Base-by-base conservation (phyloP, 1,284 basidiomycete genomes). In the Macrocybe sp. region DNA sequence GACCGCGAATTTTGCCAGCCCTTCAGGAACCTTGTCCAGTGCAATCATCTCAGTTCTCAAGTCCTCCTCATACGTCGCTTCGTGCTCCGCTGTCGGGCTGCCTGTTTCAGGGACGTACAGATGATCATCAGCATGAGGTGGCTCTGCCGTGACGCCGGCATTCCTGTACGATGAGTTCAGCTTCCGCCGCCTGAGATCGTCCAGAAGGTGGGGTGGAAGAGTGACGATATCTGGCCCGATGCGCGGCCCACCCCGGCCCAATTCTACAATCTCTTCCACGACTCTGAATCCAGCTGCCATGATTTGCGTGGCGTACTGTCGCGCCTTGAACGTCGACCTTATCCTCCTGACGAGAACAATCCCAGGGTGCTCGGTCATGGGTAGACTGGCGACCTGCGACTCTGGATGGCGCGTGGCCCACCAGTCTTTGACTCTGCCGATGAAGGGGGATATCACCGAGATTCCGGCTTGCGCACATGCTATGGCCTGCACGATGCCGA, bases 371-470 rank as follows among this genome's bases (percentile, higher is more conserved):
- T 61, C 53, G 7, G 59, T 52, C 4, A 65, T 47, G 7, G 54
- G 53, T 9, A 52, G 55, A 1, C 54, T 41, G 47, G 54, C 33
- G 48, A 22, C 22, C 22, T 51, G 44, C 33, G 49, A 40, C 37
- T 52, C 22, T 8, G 48, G 30, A 12, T 51, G 54, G 7, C 49
- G 53, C 3, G 58, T 58, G 14, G 57, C 53, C 59, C 61, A 67
- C 64, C 64, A 68, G 48, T 67, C 66, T 51, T 64, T 64, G 38
- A 68, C 64, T 29, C 65, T 57, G 10, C 66, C 66, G 7, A 68
- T 58, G 53, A 66, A 67, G 4, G 65, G 64, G 2, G 65, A 67
- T n/a, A 67, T 58, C 12, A 67, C 64, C 0, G 60, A 47, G 7
- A 60, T 53, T 4, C 63, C 60, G 1, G 66, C 65, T 45, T 67